Evolutionary conservation across 225 moss, liverwort and hornwort species (phyloP), one percentile per base, ranked within the genome.

Genomic region (Antitrichia curtipendula): DNA sequence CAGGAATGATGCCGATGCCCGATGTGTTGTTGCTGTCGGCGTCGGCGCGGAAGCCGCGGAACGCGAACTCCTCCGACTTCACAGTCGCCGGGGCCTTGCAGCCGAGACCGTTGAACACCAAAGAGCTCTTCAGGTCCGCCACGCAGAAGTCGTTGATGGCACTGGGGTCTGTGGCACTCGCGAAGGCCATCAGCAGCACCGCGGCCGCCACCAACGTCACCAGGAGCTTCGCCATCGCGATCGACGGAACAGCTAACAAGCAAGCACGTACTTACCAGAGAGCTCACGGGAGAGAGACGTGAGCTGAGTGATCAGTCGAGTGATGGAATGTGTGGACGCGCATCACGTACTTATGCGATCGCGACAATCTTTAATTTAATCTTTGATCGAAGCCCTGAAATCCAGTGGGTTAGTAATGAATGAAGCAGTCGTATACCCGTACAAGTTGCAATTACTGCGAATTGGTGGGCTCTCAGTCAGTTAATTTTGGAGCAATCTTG

Each of bases 141-240:
- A 89, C 91, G 59, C 91, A 91, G 84, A 32, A 91, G 81, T 92
- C 91, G 25, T 88, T 89, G 86, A 92, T 77, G 28, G 88, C 56
- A 3, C 69, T 24, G 16, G 89, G 32, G 32, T 91, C 92, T 8
- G 45, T 13, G 1, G 91, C 92, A 2, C 66, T 34, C 52, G 59
- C 87, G 2, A 40, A 32, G 3, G 85, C 70, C 66, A 82, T 91
- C 32, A 91, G 28, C 23, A 73, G 31, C 73, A 73, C 73, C 31
- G 47, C 6, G 47, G 53, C 59, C 23, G 83, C 60, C n/a, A 71
- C 66, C 32, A 86, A 40, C 18, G 53, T 69, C 2, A 91, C 34
- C 54, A 80, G 6, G 4, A 88, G 31, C 82, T 82, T 88, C 12
- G 88, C 88, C 89, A 91, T 90, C 50, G 28, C 29, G 34, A 40